Base-by-base conservation (phyloP, 192 early-diverging fungal species). In the Podila clonocystis region DNA sequence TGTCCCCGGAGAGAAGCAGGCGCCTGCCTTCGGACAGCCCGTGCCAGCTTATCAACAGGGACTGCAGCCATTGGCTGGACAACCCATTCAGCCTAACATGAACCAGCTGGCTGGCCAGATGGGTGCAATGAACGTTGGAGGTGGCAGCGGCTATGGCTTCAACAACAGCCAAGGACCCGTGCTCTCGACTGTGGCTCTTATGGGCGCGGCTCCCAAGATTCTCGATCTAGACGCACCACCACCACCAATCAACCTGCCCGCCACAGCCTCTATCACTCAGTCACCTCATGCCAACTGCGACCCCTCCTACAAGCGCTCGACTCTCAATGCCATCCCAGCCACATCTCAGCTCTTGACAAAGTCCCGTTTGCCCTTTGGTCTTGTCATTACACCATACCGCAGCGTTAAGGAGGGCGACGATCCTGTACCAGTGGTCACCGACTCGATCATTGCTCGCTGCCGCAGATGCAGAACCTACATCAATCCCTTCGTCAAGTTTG, bases 401-500 rank as follows among this genome's bases (percentile, higher is more conserved):
- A 90, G 86, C 36, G 66, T 94, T 62, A 86, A 90, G 50, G 88
- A 87, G 58, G 92, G 91, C 6, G 95, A 96, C 68, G 90, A 89
- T 20, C 88, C 92, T 58, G 92, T 98, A 1, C 97, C 97, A 4
- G 92, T 97, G 1, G 91, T 97, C 30, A 89, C 93, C n/a, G 94
- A 97, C 65, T 89, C 90, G 28, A 90, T 92, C 58, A 97, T 99
- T 85, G 95, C 96, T 65, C 91, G 97, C 34, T 99, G 97, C 85
- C 88, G 97, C 34, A 86, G 96, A 28, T 99, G 97, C 84, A 88
- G 97, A 68, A 94, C 95, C 5, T 99, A 99, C 72, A 96, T 99
- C 79, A 98, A 98, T 67, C 97, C 97, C 28, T 99, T 93, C 84
- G 93, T 98, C 9, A 91, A 91, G 52, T 99, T 98, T 89, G 91